Evolutionary conservation across 768 basidiomycete genomes (phyloP).

Genomic region (Lentinula sp.): DNA sequence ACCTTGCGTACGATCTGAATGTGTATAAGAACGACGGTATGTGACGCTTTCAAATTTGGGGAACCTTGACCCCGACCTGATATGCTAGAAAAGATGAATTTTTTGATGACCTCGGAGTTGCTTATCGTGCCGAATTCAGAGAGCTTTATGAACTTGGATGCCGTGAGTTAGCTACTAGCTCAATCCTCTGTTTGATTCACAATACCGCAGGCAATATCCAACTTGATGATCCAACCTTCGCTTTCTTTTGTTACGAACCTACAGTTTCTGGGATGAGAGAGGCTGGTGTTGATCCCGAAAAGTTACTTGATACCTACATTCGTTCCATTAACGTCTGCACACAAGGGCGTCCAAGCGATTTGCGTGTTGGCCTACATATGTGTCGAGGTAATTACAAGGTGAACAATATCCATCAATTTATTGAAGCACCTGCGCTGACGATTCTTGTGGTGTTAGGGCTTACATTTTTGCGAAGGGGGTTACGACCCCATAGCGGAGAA

Average conservation of each 20-base stretch:
- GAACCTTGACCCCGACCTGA: background rate
- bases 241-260: slow-evolving; percentile 62
- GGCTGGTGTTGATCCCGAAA: slow-evolving; percentile 54
- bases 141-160: slow-evolving; percentile 44
- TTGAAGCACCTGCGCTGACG: background rate
- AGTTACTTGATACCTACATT: slow-evolving; percentile 64
- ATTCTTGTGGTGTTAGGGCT: slow-evolving; percentile 16
- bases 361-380: slow-evolving; percentile 54
- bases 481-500: slow-evolving; percentile 50
- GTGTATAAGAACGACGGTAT: slow-evolving; percentile 58
- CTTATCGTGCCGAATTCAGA: slow-evolving; percentile 42
- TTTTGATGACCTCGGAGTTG: slow-evolving; percentile 41
- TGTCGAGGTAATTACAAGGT: slow-evolving; percentile 53
- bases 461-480: slow-evolving; percentile 56
- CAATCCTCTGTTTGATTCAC: slow-evolving; percentile 22
- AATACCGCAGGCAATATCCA: slow-evolving; percentile 41
- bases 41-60: slow-evolving; percentile 6
- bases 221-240: slow-evolving; percentile 48
- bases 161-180: slow-evolving; percentile 26
- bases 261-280: slow-evolving; percentile 51
- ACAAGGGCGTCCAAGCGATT: slow-evolving; percentile 44
- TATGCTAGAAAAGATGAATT: slow-evolving; percentile 35
- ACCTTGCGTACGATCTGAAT: slow-evolving; percentile 47
- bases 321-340: slow-evolving; percentile 56
- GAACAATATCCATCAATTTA: slow-evolving; percentile 17